Evolutionary conservation across 1,284 basidiomycete genomes (phyloP).

Genomic region (Cutaneotrichosporon cutaneum): DNA sequence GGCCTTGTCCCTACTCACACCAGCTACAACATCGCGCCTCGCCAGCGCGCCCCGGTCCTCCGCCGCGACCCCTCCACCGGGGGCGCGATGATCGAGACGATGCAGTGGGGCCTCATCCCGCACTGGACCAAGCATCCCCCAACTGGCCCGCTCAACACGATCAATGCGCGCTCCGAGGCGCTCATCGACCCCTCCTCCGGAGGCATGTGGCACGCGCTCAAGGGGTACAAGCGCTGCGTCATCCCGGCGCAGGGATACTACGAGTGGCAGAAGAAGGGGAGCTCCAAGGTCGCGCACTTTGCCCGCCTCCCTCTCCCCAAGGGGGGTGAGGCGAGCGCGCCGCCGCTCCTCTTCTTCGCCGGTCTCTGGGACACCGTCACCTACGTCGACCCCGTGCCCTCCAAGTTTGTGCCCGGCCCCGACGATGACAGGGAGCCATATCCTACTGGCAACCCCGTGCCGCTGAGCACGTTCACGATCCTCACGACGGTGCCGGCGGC

Average conservation of each 20-base stretch:
- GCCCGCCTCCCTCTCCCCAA: slow-evolving; percentile 59
- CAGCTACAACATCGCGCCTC: slow-evolving; percentile 50
- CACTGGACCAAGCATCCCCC: slow-evolving; percentile 71
- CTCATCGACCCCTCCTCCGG: slow-evolving; percentile 58
- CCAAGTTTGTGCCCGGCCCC: slow-evolving; percentile 27
- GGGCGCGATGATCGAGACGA: slow-evolving; percentile 47
- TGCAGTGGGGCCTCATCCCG: slow-evolving; percentile 84
- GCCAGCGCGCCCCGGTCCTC: slow-evolving; percentile 43
- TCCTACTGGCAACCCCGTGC: slow-evolving; percentile 58
- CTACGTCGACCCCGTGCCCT: slow-evolving; percentile 50
- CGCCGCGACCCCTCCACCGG: slow-evolving; percentile 56
- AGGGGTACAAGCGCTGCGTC: slow-evolving; percentile 73
- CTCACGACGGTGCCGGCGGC: slow-evolving; percentile 75
- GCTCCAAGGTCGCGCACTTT: slow-evolving; percentile 75
- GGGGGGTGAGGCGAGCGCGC: slow-evolving; percentile 54
- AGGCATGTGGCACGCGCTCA: slow-evolving; percentile 78
- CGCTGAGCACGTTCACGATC: slow-evolving; percentile 81
- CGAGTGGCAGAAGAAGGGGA: slow-evolving; percentile 83
- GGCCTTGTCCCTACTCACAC: slow-evolving; percentile 10
- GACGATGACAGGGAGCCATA: slow-evolving; percentile 40
- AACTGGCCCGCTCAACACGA: slow-evolving; percentile 72
- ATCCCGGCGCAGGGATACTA: slow-evolving; percentile 83
- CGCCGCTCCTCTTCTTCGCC: slow-evolving; percentile 76
- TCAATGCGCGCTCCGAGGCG: slow-evolving; percentile 84
- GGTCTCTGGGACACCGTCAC: slow-evolving; percentile 77